These are phyloP conservation scores for Termitomyces sp. DNA, from an alignment of 768 basidiomycete genomes.

Conservation along the genomic window DNA sequence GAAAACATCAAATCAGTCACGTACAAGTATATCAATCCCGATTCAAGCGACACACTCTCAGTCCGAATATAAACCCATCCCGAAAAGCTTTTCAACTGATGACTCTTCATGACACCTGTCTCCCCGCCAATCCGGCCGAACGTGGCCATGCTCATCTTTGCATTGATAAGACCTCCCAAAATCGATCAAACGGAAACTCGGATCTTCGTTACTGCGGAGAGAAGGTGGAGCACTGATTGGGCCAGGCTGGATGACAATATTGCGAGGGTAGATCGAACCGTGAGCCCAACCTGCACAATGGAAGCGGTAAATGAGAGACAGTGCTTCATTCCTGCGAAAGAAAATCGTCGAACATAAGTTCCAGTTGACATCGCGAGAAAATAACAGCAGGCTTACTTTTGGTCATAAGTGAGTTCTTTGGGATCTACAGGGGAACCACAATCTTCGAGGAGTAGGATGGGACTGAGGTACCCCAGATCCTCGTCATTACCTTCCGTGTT, in stretches of 20 bases:
- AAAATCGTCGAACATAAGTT: not conserved
- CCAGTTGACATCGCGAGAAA: not conserved
- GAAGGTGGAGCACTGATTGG: conserved; percentile 21
- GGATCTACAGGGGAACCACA: conserved; percentile 33
- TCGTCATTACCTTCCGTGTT: not conserved
- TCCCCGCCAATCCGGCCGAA: not conserved
- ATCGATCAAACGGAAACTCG: conserved; percentile 39
- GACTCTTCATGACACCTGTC: conserved; percentile 2
- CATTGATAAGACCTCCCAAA: conserved; percentile 26
- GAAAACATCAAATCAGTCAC: not conserved
- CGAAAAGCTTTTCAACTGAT: conserved; percentile 5
- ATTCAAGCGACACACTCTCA: not conserved
- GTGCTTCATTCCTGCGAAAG: conserved; percentile 34
- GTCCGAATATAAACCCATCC: conserved; percentile 4
- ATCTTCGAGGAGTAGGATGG: conserved; percentile 41
- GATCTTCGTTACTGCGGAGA: conserved; percentile 14
- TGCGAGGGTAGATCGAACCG: conserved; percentile 33
- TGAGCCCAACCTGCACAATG: conserved; percentile 35
- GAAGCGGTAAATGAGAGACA: conserved; percentile 33
- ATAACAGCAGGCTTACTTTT: conserved; percentile 25
- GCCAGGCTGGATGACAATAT: conserved; percentile 35
- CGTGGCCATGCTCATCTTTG: not conserved
- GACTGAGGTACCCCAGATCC: conserved; percentile 29
- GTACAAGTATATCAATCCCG: not conserved
- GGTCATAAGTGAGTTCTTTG: conserved; percentile 30